These are phyloP conservation scores for Nannochloropsis salina DNA, from an alignment of 108 stramenopile species.

Conservation along the genomic window DNA sequence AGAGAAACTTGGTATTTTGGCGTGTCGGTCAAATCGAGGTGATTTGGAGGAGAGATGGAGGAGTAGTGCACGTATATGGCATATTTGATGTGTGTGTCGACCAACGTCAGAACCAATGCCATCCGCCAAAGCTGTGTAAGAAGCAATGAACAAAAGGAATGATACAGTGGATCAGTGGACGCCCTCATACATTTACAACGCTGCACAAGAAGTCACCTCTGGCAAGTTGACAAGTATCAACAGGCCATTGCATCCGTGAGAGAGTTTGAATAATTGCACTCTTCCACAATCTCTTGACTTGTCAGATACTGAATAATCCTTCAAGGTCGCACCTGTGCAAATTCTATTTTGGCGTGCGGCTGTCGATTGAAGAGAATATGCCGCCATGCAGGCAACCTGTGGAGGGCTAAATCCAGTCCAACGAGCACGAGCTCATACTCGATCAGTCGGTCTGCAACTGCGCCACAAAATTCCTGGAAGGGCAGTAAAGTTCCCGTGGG, in stretches of 20 bases:
- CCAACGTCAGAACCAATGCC: background rate
- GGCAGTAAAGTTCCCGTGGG: too few species aligned
- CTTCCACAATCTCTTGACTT: too few species aligned
- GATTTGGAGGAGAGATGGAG: background rate
- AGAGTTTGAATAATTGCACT: too few species aligned
- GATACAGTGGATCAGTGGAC: too few species aligned
- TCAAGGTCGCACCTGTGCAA: background rate
- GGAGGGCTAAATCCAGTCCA: background rate
- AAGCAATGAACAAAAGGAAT: too few species aligned
- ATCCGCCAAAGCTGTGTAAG: background rate
- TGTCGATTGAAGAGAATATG: conserved; percentile 24
- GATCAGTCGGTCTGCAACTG: background rate
- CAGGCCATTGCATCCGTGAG: too few species aligned
- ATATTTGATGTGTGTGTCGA: conserved; percentile 17
- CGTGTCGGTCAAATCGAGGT: background rate
- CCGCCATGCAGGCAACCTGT: background rate
- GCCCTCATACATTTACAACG: too few species aligned
- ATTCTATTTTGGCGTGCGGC: background rate
- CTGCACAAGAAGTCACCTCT: too few species aligned
- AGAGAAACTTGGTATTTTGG: background rate
- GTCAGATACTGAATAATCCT: too few species aligned
- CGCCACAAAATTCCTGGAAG: background rate
- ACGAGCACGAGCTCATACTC: conserved; percentile 19
- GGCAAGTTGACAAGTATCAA: too few species aligned
- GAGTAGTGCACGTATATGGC: background rate